These are phyloP conservation scores for Trypanosoma avium DNA, from an alignment of 208 protist genomes.

Conservation along the genomic window DNA sequence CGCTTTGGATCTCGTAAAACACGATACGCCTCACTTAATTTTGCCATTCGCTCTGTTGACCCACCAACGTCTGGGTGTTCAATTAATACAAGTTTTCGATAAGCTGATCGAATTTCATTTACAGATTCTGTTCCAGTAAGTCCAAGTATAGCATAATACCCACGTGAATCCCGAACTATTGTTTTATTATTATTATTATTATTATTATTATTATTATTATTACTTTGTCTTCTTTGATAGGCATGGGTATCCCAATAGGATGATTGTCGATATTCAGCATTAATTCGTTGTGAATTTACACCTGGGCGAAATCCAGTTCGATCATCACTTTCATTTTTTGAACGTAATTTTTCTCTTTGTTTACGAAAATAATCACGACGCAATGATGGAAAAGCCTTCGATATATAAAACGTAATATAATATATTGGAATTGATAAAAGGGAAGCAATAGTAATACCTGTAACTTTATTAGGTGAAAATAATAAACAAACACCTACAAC, in stretches of 20 bases:
- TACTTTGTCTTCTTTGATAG: constrained; percentile 40
- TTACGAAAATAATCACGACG: constrained; percentile 53
- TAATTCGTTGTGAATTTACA: constrained; percentile 50
- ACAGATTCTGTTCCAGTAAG: constrained; percentile 74
- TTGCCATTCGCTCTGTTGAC: constrained; percentile 58
- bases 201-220: not conserved
- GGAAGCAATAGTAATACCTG: constrained; percentile 51
- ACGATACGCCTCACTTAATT: constrained; percentile 95
- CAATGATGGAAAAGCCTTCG: constrained; percentile 50
- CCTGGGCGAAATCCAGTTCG: constrained; percentile 51
- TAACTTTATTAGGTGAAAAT: constrained; percentile 66
- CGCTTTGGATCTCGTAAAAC: constrained; percentile 96
- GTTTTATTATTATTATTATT: no score
- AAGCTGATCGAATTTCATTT: constrained; percentile 89
- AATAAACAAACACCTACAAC: constrained; percentile 34
- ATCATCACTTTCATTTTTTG: constrained; percentile 36
- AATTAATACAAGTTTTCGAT: constrained; percentile 67
- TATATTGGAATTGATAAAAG: constrained; percentile 50
- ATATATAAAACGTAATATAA: constrained; percentile 65
- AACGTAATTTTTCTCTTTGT: constrained; percentile 42
- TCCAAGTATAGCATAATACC: constrained; percentile 73
- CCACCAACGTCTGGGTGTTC: constrained; percentile 88
- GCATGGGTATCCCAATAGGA: constrained; percentile 82
- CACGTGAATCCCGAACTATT: constrained; percentile 54
- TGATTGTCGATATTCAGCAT: constrained; percentile 73